Percentiles rank a stretch among this genome's conserved stretches.
These are phyloP conservation scores for Venturia asperata DNA, from an alignment of 2,329 filamentous ascomycete genomes.

Conservation along the genomic window DNA sequence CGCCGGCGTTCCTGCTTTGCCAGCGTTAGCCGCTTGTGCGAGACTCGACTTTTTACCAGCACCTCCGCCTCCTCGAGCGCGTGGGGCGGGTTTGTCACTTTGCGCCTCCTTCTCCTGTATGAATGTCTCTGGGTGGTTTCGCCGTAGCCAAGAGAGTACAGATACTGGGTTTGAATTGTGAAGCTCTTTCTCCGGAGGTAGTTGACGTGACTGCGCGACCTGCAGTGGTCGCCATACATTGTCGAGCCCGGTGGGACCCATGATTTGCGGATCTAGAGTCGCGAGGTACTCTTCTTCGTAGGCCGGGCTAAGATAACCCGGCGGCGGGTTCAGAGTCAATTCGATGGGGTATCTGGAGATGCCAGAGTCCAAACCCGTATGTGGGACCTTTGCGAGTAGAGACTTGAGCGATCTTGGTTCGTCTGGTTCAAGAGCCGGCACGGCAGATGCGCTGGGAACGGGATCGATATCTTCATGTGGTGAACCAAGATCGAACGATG, in stretches of 20 bases:
- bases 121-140: slow-evolving; percentile 77
- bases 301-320: slow-evolving; percentile 60
- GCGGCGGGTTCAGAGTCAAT: slow-evolving; percentile 49
- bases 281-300: slow-evolving; percentile 69
- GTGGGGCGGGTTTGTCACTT: slow-evolving; percentile 33
- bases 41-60: slow-evolving; percentile 26
- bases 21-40: slow-evolving; percentile 27
- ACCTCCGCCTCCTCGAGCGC: slow-evolving; percentile 31
- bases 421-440: slow-evolving; percentile 26
- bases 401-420: slow-evolving; percentile 29
- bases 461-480: slow-evolving; percentile 16
- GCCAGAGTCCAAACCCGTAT: slow-evolving; percentile 32
- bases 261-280: slow-evolving; percentile 51
- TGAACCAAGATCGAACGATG: slow-evolving; percentile 62
- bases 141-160: slow-evolving; percentile 91
- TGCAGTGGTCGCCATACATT: not conserved
- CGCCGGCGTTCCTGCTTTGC: slow-evolving; percentile 24
- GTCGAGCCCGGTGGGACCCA: slow-evolving; percentile 31
- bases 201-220: slow-evolving; percentile 33
- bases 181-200: slow-evolving; percentile 42
- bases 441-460: slow-evolving; percentile 24
- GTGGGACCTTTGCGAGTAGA: slow-evolving; percentile 37
- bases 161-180: slow-evolving; percentile 75
- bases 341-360: slow-evolving; percentile 28
- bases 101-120: slow-evolving; percentile 60